A percentile compares a stretch with the other conserved stretches of the same genome.
Evolutionary conservation across 345 rosid genomes (phyloP).

Genomic region (Excoecaria cochinchinensis): DNA sequence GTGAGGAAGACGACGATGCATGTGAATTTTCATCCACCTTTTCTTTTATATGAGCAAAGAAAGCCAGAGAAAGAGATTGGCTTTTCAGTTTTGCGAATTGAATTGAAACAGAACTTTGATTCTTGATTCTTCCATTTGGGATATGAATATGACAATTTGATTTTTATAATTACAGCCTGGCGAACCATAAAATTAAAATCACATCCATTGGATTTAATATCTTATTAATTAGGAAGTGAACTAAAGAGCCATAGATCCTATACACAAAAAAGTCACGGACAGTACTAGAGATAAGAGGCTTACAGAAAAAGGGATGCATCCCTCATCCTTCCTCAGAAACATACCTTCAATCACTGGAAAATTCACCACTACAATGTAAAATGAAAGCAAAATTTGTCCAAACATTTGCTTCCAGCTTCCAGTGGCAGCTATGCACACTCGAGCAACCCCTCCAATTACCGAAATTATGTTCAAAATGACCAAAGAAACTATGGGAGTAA

Average conservation of each 20-base stretch:
- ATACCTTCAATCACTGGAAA: slow-evolving; percentile 32
- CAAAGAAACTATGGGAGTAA: slow-evolving; percentile 22
- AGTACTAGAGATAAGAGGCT: slow-evolving; percentile 8
- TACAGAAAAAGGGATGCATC: slow-evolving; percentile 15
- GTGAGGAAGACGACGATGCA: slow-evolving; percentile 32
- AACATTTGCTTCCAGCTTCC: slow-evolving; percentile 15
- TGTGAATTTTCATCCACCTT: slow-evolving; percentile 27
- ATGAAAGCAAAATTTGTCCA: slow-evolving; percentile 24
- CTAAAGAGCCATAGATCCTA: not conserved
- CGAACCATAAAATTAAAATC: not conserved
- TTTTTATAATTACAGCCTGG: no score
- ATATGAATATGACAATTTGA: not conserved
- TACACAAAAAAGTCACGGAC: not conserved
- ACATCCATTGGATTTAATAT: not conserved
- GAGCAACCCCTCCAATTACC: slow-evolving; percentile 18
- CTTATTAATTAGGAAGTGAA: not conserved
- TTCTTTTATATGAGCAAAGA: not conserved
- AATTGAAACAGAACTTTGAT: not conserved
- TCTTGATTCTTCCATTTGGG: not conserved
- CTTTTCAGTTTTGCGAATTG: not conserved
- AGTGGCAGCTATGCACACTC: not conserved
- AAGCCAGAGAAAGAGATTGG: not conserved
- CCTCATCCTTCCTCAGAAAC: slow-evolving; percentile 25
- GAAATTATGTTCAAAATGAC: slow-evolving; percentile 23
- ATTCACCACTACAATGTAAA: slow-evolving; percentile 25